Conservation (phyloP, 805 yeast species). For the Candida insectorum region DNA sequence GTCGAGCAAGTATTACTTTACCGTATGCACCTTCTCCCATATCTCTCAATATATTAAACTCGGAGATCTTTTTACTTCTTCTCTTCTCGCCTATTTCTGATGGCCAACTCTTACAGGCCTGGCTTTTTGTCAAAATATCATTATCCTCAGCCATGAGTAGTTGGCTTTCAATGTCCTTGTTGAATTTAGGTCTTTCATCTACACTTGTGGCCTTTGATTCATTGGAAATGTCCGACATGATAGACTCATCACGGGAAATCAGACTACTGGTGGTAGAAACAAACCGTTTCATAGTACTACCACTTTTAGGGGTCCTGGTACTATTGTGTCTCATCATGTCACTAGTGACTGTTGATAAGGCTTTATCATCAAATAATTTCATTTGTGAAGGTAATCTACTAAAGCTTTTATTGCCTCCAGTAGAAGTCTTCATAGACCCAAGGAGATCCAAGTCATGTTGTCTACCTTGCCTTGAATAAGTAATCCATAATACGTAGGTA, state of each 20-base stretch:
- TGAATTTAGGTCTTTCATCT: slow-evolving; percentile 1
- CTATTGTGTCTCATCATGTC: slow-evolving; percentile 33
- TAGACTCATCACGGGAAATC: background rate
- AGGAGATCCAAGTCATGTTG: background rate
- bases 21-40: slow-evolving; percentile 99
- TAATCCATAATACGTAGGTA: slow-evolving; percentile 75
- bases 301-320: slow-evolving; percentile 20
- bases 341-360: slow-evolving; percentile 21
- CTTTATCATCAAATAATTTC: slow-evolving; percentile 31
- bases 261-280: background rate
- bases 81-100: slow-evolving; percentile 57
- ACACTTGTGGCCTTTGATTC: background rate
- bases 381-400: slow-evolving; percentile 53
- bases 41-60: slow-evolving; percentile 66
- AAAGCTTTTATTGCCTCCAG: slow-evolving; percentile 4
- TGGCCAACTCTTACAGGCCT: slow-evolving; percentile 46
- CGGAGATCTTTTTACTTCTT: slow-evolving; percentile 67
- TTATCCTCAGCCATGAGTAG: slow-evolving; percentile 46
- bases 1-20: slow-evolving; percentile 77
- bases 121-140: slow-evolving; percentile 33
- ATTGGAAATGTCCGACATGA: background rate
- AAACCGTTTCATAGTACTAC: background rate
- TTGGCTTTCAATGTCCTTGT: slow-evolving; percentile 32
- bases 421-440: background rate
- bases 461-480: slow-evolving; percentile 57